Base-by-base conservation (phyloP, 2,329 filamentous ascomycete species). In the Septoria petroselini region DNA sequence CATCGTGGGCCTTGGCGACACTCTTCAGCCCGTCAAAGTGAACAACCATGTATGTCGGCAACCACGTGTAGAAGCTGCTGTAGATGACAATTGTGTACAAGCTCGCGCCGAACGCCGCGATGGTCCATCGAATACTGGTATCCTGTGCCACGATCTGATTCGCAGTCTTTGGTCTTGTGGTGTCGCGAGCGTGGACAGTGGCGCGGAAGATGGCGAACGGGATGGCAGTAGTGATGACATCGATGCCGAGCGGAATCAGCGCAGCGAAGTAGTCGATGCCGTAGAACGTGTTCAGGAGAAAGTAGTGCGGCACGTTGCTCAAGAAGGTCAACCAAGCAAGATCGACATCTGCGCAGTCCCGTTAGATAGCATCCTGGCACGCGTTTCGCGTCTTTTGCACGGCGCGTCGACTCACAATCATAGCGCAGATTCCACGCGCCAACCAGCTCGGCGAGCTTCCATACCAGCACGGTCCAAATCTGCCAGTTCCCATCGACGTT, bases 241-340 rank as follows among this genome's bases (percentile, higher is more conserved):
- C 86, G 61, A 91, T 85, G 27, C 72, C 67, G 42, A 89, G 77
- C 29, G 81, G 81, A 31, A 79, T 72, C 23, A 82, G 62, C 15
- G 84, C 76, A 0, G 85, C 84, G 45, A 73, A 68, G 19, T 79
- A 73, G 19, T 79, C 78, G 58, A 94, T 77, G 29, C 76, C 71
- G 77, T 94, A 95, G 73, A 94, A 95, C 44, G 82, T 82, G 23
- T 77, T 76, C 21, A 95, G 76, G 35, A 96, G 82, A 65, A 86
- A 87, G 55, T 86, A 81, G 61, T 82, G 80, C 35, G 91, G 91
- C 15, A 85, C 80, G 69, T 89, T 83, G 48, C 85, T 84, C 34
- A 96, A 74, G 53, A 88, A 59, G 3, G 70, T 68, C 35, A 76
- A 68, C 15, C 68, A 66, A 39, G 66, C 62, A 48, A 75, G 67